A percentile compares a stretch with the other conserved stretches of the same genome.
These are phyloP conservation scores for Ascomycota sp. DNA, from an alignment of 2,329 filamentous ascomycete species.

Conservation along the genomic window DNA sequence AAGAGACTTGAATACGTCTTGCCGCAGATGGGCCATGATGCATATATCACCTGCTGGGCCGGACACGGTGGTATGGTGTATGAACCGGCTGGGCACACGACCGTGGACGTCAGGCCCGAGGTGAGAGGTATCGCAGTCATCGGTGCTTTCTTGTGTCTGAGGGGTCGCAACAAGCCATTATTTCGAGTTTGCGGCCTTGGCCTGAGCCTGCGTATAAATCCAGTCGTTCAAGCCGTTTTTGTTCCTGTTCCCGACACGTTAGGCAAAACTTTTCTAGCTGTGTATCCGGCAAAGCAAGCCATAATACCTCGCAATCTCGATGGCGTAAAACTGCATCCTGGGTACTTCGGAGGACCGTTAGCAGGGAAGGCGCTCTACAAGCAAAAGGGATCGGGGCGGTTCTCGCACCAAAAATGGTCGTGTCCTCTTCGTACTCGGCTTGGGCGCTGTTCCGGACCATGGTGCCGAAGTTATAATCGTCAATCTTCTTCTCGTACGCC, in stretches of 20 bases:
- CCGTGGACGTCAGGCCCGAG: too few species aligned
- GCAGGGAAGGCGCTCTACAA: background rate
- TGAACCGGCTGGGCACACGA: too few species aligned
- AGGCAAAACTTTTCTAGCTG: too few species aligned
- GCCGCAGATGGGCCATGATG: too few species aligned
- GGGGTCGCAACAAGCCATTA: conserved; percentile 1
- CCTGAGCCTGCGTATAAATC: conserved; percentile 73
- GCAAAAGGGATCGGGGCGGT: background rate
- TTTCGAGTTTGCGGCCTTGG: conserved; percentile 20
- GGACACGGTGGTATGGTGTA: too few species aligned
- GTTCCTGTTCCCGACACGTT: too few species aligned
- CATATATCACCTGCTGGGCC: too few species aligned
- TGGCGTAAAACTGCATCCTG: conserved; percentile 35
- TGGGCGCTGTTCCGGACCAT: conserved; percentile 66
- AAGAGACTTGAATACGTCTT: too few species aligned
- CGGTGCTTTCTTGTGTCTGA: too few species aligned
- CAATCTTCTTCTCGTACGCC: conserved; percentile 81
- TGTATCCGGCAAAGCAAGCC: background rate
- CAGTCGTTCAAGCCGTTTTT: conserved; percentile 83
- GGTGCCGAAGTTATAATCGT: conserved; percentile 96
- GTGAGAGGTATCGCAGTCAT: too few species aligned
- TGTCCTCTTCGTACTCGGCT: conserved; percentile 69
- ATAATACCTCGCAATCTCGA: conserved; percentile 24
- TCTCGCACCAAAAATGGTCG: conserved; percentile 72
- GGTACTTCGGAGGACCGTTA: conserved; percentile 18